Conservation (phyloP, 805 yeast species). For the Helenozyma rhizophorensis region DNA sequence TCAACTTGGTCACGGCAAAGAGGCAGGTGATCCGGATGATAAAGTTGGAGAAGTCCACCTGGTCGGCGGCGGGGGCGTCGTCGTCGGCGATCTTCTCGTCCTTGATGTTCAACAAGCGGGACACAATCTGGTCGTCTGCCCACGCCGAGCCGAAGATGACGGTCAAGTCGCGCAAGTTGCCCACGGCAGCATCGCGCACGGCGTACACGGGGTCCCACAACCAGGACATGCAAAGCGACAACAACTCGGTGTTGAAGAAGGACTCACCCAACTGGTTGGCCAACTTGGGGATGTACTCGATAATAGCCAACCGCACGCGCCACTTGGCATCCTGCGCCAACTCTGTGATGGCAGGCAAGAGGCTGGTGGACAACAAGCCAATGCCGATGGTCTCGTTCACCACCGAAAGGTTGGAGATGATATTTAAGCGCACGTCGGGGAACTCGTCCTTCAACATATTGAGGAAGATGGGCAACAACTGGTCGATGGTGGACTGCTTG, state of each 20-base stretch:
- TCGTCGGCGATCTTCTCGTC: constrained; percentile 18
- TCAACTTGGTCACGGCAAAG: constrained; percentile 78
- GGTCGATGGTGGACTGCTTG: constrained; percentile 76
- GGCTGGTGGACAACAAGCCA: constrained; percentile 75
- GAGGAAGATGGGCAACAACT: constrained; percentile 80
- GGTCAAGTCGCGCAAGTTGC: constrained; percentile 73
- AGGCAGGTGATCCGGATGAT: constrained; percentile 89
- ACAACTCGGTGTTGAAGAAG: constrained; percentile 87
- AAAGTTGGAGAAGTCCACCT: constrained; percentile 62
- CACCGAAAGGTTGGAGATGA: constrained; percentile 84
- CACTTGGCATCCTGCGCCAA: constrained; percentile 95
- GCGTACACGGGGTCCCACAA: constrained; percentile 97
- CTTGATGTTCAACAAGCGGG: constrained; percentile 53
- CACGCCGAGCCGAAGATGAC: constrained; percentile 88
- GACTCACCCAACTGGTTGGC: constrained; percentile 93
- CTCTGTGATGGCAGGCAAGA: constrained; percentile 93
- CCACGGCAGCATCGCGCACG: constrained; percentile 93
- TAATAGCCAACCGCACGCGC: constrained; percentile 96
- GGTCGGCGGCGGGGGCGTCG: constrained; percentile 23
- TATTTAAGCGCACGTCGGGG: constrained; percentile 93
- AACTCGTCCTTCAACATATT: constrained; percentile 95
- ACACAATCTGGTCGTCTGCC: constrained; percentile 82
- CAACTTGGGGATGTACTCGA: constrained; percentile 90
- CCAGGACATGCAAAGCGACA: constrained; percentile 94
- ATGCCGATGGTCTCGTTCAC: constrained; percentile 95